phyloP scores from a whole-genome alignment of 495 filamentous ascomycete species.

The Hyaloscypha finlandica region DNA sequence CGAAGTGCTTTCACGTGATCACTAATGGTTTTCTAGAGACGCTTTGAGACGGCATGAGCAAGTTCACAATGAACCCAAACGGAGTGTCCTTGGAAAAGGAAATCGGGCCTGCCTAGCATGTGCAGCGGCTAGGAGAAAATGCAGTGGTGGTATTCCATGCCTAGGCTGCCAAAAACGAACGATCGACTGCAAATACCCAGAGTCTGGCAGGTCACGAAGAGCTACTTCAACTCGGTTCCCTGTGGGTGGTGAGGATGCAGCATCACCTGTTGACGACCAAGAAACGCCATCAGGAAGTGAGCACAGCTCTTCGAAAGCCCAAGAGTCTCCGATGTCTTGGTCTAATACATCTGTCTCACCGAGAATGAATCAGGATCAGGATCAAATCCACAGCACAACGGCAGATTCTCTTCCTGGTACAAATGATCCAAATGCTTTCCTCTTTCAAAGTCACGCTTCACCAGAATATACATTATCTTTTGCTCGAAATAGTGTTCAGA shows the following conservation, averaged over 20 bases:
- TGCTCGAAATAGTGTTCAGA: background rate
- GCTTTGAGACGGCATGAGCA: constrained; percentile 58
- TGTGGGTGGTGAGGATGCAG: background rate
- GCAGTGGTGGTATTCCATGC: constrained; percentile 56
- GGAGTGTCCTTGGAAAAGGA: constrained; percentile 45
- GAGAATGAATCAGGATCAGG: background rate
- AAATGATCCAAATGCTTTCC: background rate
- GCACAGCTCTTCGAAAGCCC: background rate
- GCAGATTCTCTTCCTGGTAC: background rate
- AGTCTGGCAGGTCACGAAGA: background rate
- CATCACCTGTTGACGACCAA: background rate
- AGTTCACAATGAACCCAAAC: constrained; percentile 49
- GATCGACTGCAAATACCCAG: constrained; percentile 50
- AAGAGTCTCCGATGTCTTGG: background rate
- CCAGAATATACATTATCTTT: background rate
- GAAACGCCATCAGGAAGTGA: background rate
- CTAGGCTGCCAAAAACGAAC: constrained; percentile 52
- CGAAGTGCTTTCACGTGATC: background rate
- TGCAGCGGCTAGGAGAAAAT: constrained; percentile 56
- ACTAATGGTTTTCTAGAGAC: constrained; percentile 39
- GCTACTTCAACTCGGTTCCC: background rate
- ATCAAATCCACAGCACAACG: background rate
- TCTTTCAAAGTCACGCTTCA: background rate
- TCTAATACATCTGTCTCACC: constrained; percentile 2
- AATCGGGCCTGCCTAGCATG: constrained; percentile 58